Conservation (phyloP, 768 basidiomycete genomes). For the Podaxis mareebaensis region DNA sequence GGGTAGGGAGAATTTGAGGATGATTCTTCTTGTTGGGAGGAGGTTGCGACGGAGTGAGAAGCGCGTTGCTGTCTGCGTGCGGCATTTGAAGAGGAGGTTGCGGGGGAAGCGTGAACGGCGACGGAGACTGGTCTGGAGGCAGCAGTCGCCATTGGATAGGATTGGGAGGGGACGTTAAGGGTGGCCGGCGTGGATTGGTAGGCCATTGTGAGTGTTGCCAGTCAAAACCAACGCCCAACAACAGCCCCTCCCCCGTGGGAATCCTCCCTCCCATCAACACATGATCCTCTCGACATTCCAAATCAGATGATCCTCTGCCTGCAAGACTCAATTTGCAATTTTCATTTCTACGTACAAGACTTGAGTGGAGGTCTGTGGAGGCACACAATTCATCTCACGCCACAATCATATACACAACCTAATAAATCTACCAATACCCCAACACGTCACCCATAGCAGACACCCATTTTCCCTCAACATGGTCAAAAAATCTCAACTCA, state of each 20-base stretch:
- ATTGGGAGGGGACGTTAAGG: constrained; percentile 18
- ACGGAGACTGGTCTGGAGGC: constrained; percentile 60
- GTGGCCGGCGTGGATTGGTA: constrained; percentile 6
- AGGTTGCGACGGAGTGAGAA: constrained; percentile 64
- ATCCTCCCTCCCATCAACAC: background rate
- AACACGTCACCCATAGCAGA: background rate
- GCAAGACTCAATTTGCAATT: too few species aligned
- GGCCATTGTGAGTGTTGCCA: constrained; percentile 2
- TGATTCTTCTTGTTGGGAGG: constrained; percentile 29
- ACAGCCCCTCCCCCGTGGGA: background rate
- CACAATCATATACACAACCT: too few species aligned
- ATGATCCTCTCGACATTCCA: background rate
- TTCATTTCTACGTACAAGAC: too few species aligned
- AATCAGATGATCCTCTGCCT: background rate
- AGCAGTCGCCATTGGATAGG: constrained; percentile 22
- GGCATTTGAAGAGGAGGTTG: constrained; percentile 28
- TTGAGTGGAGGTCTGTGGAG: too few species aligned
- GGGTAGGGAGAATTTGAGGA: constrained; percentile 49
- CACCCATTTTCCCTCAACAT: background rate
- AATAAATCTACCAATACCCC: too few species aligned
- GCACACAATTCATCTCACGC: too few species aligned
- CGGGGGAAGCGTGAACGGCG: constrained; percentile 51
- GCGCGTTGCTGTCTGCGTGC: constrained; percentile 63
- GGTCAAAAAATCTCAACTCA: background rate
- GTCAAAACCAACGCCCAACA: background rate